Base-by-base conservation (phyloP, 768 basidiomycete species). In the Pleurotus sapidus region DNA sequence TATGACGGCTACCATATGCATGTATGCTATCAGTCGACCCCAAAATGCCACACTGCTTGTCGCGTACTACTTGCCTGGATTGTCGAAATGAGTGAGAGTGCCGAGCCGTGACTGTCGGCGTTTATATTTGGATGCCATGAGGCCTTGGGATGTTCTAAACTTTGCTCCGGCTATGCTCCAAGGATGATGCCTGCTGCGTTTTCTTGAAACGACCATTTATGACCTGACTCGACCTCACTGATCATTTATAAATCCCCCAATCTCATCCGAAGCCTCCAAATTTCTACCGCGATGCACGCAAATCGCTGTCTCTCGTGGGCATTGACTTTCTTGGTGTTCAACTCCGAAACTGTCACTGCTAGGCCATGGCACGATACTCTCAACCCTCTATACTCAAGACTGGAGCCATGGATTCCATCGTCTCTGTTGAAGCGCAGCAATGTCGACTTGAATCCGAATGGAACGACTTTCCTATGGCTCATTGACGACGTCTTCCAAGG, bases 401-500 rank as follows among this genome's bases (percentile, higher is more conserved):
- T 50, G 11, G 20, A 50, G 5, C n/a, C 23, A 24, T n/a, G 24
- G 25, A 15, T 50, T 12, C 49, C 23, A 8, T 15, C 30, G 15
- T n/a, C 20, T 5, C 37, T 50, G 0, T 30, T 30, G 39, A 64
- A 64, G 48, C 60, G 68, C 39, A 66, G 60, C 48, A 64, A 70
- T 57, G 57, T 79, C 27, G 77, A 79, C 56, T 72, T 69, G 23
- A 76, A 75, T 40, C 59, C 76, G 2, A 74, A 84, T 58, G 81
- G 77, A 15, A 73, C 82, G 3, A 76, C 69, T 5, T 84, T 81
- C 61, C 64, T 89, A 5, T 91, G 89, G 89, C 71, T 88, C 12
- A 79, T 81, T 9, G 67, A 88, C 69, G 88, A 89, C 64, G 82
- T 79, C 3, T 90, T 87, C 64, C 76, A 80, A 45, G 89, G 89